Percentiles rank a stretch among this genome's conserved stretches.
These are phyloP conservation scores for Sicyos baderoa DNA, from an alignment of 306 rosid genomes.

Conservation along the genomic window DNA sequence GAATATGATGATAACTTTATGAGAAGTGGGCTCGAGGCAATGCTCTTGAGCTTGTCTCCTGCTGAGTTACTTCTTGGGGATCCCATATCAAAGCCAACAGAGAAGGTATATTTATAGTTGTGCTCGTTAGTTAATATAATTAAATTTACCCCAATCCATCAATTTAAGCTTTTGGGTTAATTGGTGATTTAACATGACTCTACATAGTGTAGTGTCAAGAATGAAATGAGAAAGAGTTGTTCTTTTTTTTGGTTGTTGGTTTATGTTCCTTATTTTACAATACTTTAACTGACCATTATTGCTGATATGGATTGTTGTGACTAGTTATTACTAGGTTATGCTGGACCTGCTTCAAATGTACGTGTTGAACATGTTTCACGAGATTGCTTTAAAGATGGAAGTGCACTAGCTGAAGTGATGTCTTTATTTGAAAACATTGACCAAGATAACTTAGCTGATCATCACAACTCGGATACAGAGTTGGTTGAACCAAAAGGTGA, in stretches of 20 bases:
- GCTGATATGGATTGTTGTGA: conserved; percentile 21
- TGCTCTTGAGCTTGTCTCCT: conserved; percentile 59
- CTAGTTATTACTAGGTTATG: conserved; percentile 66
- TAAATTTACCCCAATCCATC: too few species aligned
- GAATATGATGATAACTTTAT: conserved; percentile 59
- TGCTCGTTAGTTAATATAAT: too few species aligned
- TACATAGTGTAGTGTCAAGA: background rate
- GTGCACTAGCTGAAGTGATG: conserved; percentile 78
- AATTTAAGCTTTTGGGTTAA: too few species aligned
- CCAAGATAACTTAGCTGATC: conserved; percentile 29
- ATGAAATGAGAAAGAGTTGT: background rate
- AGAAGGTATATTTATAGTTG: conserved; percentile 54
- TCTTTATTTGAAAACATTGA: conserved; percentile 52
- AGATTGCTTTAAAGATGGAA: conserved; percentile 60
- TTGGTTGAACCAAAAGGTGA: conserved; percentile 30
- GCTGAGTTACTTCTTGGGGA: conserved; percentile 83
- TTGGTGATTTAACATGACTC: too few species aligned
- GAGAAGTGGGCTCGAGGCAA: conserved; percentile 72
- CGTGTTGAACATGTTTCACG: conserved; percentile 64
- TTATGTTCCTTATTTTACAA: background rate
- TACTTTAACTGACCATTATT: background rate
- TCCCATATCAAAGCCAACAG: conserved; percentile 71
- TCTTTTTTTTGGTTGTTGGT: background rate
- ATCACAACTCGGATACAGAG: conserved; percentile 27
- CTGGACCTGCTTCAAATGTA: conserved; percentile 87